Evolutionary conservation across 2,329 filamentous ascomycete species (phyloP), one percentile per base, ranked within the genome.

Genomic region (Paraconiothyrium sp.): DNA sequence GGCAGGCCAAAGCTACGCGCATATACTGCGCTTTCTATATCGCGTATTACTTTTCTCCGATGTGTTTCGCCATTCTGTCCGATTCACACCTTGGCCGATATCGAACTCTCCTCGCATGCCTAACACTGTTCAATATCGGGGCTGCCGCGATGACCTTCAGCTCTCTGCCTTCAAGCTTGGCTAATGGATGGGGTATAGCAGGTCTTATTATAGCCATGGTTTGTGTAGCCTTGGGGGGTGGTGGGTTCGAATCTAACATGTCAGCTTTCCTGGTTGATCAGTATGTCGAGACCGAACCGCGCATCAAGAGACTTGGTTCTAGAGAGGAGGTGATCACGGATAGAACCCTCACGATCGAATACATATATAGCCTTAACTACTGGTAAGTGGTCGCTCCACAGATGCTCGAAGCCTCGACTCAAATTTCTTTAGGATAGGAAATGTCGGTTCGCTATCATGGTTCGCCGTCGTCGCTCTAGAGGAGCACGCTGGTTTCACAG

Each of bases 361-460:
- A 76, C 61, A 78, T 81, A 14, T 81, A 78, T 67, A 79, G 76
- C 49, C 54, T 78, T 1, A 78, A 75, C 58, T 82, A 78, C 59
- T 81, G 79, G 79, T 78, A 30, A 43, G 60, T 58, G n/a, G 4
- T 30, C 13, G 16, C 16, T 35, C 3, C 3, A 22, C 8, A 24
- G 20, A 3, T 30, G 47, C 11, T 10, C 14, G 16, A 39, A 30
- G 22, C 27, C 30, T 27, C 22, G 13, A 39, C 39, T 60, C 20
- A 60, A 46, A 24, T 22, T 39, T 4, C 32, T 16, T 1, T 43
- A 67, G 62, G 66, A 49, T 76, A 11, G 72, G 72, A 73, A 92
- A 93, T 77, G 68, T 93, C 16, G 91, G 90, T n/a, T 86, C 88
- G 1, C 81, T 93, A 7, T 90, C 87, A 0, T 81, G 87, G 57